phyloP scores from a whole-genome alignment of 441 rosid species.

The Gossypium aridum region DNA sequence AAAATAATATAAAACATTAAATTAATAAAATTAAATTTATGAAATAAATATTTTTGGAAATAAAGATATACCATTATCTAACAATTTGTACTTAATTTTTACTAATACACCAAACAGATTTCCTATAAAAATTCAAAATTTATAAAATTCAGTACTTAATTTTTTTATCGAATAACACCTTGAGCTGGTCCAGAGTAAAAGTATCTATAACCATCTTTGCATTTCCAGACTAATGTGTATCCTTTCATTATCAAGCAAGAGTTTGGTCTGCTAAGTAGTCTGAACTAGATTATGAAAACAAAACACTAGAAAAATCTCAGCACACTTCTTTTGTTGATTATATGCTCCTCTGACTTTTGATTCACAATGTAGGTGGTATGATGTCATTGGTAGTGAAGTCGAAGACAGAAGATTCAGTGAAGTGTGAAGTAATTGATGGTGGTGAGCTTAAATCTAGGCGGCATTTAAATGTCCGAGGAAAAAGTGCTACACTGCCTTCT shows the following conservation, averaged over 20 bases:
- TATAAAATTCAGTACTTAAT: too few relatives aligned
- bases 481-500: constrained; percentile 97
- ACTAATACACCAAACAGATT: too few relatives aligned
- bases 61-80: too few relatives aligned
- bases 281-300: neutral
- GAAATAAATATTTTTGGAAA: too few relatives aligned
- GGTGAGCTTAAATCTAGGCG: constrained; percentile 98
- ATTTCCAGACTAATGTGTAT: neutral
- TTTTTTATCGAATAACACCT: too few relatives aligned
- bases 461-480: constrained; percentile 94
- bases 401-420: constrained; percentile 89
- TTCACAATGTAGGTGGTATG: constrained; percentile 77
- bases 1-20: too few relatives aligned
- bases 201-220: neutral
- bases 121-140: too few relatives aligned
- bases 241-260: neutral
- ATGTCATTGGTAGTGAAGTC: constrained; percentile 89
- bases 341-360: constrained; percentile 9
- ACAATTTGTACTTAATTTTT: too few relatives aligned
- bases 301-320: neutral
- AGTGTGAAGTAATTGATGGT: constrained; percentile 94
- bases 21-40: too few relatives aligned
- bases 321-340: neutral
- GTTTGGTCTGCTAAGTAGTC: neutral
- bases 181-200: neutral